Evolutionary conservation across 1,139 yeast species (phyloP).

Genomic region (Saccharomycopsis crataegensis): DNA sequence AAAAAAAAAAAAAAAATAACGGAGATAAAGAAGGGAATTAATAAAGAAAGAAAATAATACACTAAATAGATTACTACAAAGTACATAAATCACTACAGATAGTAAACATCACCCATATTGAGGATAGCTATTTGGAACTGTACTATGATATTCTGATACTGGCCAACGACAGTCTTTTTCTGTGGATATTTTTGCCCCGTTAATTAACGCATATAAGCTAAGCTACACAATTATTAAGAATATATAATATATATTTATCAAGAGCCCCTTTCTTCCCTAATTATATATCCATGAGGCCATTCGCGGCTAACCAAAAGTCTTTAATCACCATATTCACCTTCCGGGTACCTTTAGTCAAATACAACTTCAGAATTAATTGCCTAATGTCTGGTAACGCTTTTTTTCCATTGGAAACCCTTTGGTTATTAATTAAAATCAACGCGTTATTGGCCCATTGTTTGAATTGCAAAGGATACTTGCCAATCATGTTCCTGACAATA

Average conservation of each 20-base stretch:
- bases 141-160: no score
- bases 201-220: no score
- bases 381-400: conserved; percentile 24
- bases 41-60: no score
- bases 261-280: neutral
- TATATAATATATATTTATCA: neutral
- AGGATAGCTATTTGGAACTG: no score
- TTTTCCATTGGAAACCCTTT: conserved; percentile 24
- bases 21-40: no score
- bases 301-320: conserved; percentile 55
- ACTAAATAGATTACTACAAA: no score
- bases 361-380: conserved; percentile 45
- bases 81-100: no score
- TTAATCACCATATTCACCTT: conserved; percentile 49
- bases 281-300: conserved; percentile 39
- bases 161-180: no score
- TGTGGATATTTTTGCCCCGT: no score
- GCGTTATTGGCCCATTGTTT: conserved; percentile 39
- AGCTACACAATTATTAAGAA: neutral
- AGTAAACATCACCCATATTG: no score
- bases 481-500: conserved; percentile 45
- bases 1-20: no score
- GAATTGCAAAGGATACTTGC: conserved; percentile 42
- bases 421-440: conserved; percentile 28
- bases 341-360: conserved; percentile 59